phyloP scores from a whole-genome alignment of 306 rosid genomes.

The Medicago ruthenica region DNA sequence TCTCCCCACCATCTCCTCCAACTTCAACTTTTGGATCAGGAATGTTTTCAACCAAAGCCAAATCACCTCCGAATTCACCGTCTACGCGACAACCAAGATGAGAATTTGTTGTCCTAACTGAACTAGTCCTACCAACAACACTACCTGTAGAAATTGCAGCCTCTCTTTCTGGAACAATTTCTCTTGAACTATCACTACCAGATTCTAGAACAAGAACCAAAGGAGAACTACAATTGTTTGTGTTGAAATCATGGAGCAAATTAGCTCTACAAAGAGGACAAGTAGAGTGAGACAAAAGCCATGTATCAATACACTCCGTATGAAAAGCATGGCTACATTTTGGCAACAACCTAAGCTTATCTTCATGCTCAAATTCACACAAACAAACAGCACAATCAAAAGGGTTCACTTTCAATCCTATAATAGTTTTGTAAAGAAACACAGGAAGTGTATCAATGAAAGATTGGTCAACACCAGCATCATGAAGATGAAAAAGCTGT shows the following conservation, averaged over 20 bases:
- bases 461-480: constrained; percentile 95
- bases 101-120: constrained; percentile 52
- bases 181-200: constrained; percentile 82
- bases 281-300: constrained; percentile 96
- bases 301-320: constrained; percentile 88
- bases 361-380: constrained; percentile 87
- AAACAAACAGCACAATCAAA: constrained; percentile 96
- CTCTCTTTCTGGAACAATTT: constrained; percentile 63
- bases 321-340: constrained; percentile 97
- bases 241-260: constrained; percentile 71
- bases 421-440: constrained; percentile 79
- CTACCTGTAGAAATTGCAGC: neutral
- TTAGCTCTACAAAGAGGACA: constrained; percentile 90
- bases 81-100: constrained; percentile 48
- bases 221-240: constrained; percentile 55
- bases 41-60: constrained; percentile 42
- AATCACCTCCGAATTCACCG: constrained; percentile 56
- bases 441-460: constrained; percentile 88
- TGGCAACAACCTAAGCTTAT: constrained; percentile 85
- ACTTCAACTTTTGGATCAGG: constrained; percentile 1
- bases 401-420: constrained; percentile 74
- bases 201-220: constrained; percentile 90
- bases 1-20: constrained; percentile 48
- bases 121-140: constrained; percentile 59
- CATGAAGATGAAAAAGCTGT: constrained; percentile 94